Percentiles rank a stretch among this genome's conserved stretches.
Evolutionary conservation across 2,329 filamentous ascomycete genomes (phyloP).

Genomic region (Talaromyces sp.): DNA sequence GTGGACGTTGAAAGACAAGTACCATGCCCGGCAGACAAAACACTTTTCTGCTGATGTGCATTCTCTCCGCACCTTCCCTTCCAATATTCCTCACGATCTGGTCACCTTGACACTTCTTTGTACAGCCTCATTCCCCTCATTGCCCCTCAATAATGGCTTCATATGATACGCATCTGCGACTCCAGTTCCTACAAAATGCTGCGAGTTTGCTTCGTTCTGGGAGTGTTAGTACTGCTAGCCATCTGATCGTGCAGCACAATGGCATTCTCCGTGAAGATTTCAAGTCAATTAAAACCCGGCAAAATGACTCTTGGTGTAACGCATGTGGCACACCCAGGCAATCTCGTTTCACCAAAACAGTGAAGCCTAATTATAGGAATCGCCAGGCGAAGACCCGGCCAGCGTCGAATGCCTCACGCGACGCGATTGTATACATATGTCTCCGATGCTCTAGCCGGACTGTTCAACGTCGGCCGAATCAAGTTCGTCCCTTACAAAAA

Average conservation of each 20-base stretch:
- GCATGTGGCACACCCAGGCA: conserved; percentile 40
- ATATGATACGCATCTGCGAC: conserved; percentile 23
- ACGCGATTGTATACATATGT: conserved; percentile 36
- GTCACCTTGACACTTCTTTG: neutral
- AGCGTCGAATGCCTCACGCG: conserved; percentile 20
- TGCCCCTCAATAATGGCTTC: conserved; percentile 22
- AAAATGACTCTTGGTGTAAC: conserved; percentile 35
- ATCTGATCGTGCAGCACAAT: conserved; percentile 40
- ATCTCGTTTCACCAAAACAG: conserved; percentile 29
- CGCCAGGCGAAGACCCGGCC: conserved; percentile 12
- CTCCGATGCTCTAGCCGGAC: conserved; percentile 35
- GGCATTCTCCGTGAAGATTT: conserved; percentile 33
- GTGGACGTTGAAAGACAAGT: neutral
- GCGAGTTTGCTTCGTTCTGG: conserved; percentile 30
- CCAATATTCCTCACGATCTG: neutral
- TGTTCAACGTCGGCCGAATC: conserved; percentile 19
- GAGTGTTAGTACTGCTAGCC: conserved; percentile 40
- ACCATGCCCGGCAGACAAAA: conserved; percentile 1
- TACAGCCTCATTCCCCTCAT: neutral
- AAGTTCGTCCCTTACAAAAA: conserved; percentile 21
- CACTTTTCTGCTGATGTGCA: neutral
- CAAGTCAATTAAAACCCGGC: conserved; percentile 31
- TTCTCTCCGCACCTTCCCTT: neutral
- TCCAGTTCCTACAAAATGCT: conserved; percentile 38
- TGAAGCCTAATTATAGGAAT: conserved; percentile 25